Evolutionary conservation across 2,329 filamentous ascomycete species (phyloP).

Genomic region (Pestalotiopsis sp.): DNA sequence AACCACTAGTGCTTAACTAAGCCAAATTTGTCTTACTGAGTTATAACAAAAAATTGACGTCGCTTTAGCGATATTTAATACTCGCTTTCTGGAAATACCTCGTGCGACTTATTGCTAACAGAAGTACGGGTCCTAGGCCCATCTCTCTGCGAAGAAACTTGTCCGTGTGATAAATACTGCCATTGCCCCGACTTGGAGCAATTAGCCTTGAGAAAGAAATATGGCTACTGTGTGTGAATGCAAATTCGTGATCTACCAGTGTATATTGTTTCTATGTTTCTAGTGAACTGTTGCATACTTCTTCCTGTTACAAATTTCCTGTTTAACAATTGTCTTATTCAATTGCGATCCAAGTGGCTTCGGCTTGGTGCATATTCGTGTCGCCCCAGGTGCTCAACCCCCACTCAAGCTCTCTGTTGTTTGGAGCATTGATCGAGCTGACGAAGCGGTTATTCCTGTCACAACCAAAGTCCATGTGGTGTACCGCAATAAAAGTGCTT

Average conservation of each 20-base stretch:
- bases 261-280: not conserved
- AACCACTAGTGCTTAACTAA: conserved; percentile 31
- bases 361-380: not conserved
- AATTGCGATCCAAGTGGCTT: not conserved
- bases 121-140: too few species aligned
- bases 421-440: not conserved
- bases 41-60: too few species aligned
- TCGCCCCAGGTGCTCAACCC: not conserved
- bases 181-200: too few species aligned
- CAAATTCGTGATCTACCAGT: not conserved
- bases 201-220: too few species aligned
- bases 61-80: too few species aligned
- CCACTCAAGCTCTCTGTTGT: not conserved
- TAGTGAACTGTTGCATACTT: not conserved
- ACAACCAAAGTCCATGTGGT: not conserved
- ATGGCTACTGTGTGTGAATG: not conserved
- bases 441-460: not conserved
- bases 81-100: too few species aligned
- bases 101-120: too few species aligned
- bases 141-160: too few species aligned
- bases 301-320: not conserved
- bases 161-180: too few species aligned
- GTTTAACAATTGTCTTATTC: not conserved
- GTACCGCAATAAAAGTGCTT: not conserved
- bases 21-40: too few species aligned